Conservation (phyloP, 768 basidiomycete genomes). For the Leccinum uliginosum region DNA sequence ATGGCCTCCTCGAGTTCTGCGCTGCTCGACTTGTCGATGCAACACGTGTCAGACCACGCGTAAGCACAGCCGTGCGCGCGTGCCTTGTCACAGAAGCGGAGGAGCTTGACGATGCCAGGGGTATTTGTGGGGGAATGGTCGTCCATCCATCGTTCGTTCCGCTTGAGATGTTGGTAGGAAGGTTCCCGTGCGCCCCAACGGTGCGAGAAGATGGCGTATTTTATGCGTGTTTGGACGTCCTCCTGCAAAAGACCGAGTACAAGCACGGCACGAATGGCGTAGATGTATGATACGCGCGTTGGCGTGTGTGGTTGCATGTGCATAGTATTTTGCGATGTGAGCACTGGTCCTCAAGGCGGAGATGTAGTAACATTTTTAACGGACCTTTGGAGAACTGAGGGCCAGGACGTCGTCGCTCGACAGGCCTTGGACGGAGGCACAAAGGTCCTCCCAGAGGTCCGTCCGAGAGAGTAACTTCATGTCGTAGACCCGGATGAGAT, state of each 20-base stretch:
- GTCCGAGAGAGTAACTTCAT: constrained; percentile 9
- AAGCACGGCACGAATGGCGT: neutral
- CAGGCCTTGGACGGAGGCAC: neutral
- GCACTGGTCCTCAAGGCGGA: neutral
- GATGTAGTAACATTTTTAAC: neutral
- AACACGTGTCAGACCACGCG: constrained; percentile 14
- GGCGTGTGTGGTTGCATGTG: neutral
- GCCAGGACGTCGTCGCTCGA: constrained; percentile 3
- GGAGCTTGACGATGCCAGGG: constrained; percentile 4
- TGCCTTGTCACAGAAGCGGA: constrained; percentile 7
- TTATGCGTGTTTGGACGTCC: neutral
- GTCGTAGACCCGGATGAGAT: constrained; percentile 10
- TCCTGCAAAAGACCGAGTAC: constrained; percentile 1
- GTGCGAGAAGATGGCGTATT: constrained; percentile 14
- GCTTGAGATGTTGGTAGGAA: constrained; percentile 1
- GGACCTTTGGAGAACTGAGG: constrained; percentile 5
- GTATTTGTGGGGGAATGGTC: neutral
- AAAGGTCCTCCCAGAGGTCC: constrained; percentile 11
- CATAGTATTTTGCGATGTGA: neutral
- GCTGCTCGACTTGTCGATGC: constrained; percentile 14
- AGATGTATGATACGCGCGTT: neutral
- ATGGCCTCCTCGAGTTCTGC: constrained; percentile 10
- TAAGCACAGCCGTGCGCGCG: constrained; percentile 5
- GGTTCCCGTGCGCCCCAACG: constrained; percentile 12
- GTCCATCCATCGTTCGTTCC: neutral